A percentile compares a stretch with the other conserved stretches of the same genome.
Evolutionary conservation across 2,329 filamentous ascomycete species (phyloP).

Genomic region (Aspergillus costaricaensis): DNA sequence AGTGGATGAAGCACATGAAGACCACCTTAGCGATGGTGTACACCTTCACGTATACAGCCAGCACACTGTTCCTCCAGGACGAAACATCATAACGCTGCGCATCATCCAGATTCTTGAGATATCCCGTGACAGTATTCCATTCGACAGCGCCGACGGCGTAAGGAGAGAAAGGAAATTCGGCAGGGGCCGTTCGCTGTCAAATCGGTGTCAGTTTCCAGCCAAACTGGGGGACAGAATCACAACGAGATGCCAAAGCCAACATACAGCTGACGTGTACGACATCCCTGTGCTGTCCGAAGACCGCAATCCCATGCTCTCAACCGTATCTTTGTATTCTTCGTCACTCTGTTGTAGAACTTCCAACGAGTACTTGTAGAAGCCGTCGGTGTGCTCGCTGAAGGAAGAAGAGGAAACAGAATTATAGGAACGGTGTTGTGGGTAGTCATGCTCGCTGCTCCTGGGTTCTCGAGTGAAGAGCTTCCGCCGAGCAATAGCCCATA

Average conservation of each 20-base stretch:
- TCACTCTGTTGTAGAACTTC: constrained; percentile 13
- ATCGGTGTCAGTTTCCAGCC: background rate
- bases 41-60: constrained; percentile 35
- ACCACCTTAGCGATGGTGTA: constrained; percentile 42
- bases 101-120: constrained; percentile 20
- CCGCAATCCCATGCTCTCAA: constrained; percentile 6
- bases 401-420: constrained; percentile 7
- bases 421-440: background rate
- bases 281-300: constrained; percentile 20
- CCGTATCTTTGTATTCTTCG: constrained; percentile 7
- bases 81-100: constrained; percentile 20
- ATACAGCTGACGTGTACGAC: constrained; percentile 26
- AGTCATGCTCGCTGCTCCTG: background rate
- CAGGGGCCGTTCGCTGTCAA: constrained; percentile 10
- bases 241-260: background rate
- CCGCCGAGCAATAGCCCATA: constrained; percentile 20
- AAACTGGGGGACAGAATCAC: background rate
- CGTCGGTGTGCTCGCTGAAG: constrained; percentile 21
- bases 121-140: constrained; percentile 27
- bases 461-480: constrained; percentile 22
- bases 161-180: constrained; percentile 24
- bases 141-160: constrained; percentile 36
- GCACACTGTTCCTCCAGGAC: constrained; percentile 30
- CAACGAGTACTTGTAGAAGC: constrained; percentile 28
- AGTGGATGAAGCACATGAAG: constrained; percentile 33